Evolutionary conservation across 768 basidiomycete genomes (phyloP).

Genomic region (Rhizopogon sp.): DNA sequence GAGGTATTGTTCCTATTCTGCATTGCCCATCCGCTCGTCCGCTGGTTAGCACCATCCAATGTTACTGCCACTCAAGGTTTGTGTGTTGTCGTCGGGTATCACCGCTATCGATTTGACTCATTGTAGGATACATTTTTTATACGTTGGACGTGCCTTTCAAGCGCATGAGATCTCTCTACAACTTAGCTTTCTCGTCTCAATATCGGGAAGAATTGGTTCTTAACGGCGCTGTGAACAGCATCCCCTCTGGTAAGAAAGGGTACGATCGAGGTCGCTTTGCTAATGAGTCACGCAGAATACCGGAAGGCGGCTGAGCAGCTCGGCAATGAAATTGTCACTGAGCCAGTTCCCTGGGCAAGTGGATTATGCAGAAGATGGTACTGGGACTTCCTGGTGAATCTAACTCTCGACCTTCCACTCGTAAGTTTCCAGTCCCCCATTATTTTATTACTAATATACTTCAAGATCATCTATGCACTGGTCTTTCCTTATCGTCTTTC

Average conservation of each 20-base stretch:
- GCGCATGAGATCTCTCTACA: constrained; percentile 33
- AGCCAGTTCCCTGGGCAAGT: constrained; percentile 17
- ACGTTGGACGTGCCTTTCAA: constrained; percentile 31
- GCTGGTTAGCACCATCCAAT: constrained; percentile 29
- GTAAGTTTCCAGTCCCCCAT: constrained; percentile 15
- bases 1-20: constrained; percentile 23
- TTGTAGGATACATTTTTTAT: constrained; percentile 36
- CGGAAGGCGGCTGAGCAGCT: constrained; percentile 23
- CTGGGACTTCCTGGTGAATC: constrained; percentile 28
- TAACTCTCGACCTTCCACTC: constrained; percentile 30
- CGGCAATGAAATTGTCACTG: constrained; percentile 23
- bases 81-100: constrained; percentile 2
- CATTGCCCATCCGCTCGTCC: constrained; percentile 23
- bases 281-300: constrained; percentile 29
- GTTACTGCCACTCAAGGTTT: constrained; percentile 32
- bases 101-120: not conserved
- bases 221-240: constrained; percentile 28
- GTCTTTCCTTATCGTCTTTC: constrained; percentile 19
- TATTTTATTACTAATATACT: not conserved
- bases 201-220: constrained; percentile 32
- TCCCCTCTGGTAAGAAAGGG: constrained; percentile 24
- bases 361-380: constrained; percentile 25
- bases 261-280: not conserved
- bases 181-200: constrained; percentile 30
- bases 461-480: constrained; percentile 22